These are phyloP conservation scores for Arbutus unedo DNA, from an alignment of 148 eudicot genomes.

Conservation along the genomic window DNA sequence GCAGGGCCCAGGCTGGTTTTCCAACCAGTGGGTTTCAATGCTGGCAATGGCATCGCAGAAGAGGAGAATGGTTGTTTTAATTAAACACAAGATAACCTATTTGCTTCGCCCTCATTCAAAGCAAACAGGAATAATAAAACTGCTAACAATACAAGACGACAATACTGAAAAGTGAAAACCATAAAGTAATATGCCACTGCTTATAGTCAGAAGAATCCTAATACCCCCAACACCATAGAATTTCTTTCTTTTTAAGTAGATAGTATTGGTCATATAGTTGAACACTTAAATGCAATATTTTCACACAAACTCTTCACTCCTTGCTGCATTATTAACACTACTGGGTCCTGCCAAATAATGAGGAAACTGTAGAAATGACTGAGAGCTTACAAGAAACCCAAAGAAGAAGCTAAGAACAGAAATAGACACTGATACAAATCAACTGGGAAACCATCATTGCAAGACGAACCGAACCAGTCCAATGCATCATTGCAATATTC, in stretches of 20 bases:
- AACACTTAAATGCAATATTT: background rate
- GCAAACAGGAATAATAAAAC: background rate
- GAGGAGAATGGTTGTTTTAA: background rate
- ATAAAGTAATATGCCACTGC: background rate
- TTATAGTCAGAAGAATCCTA: background rate
- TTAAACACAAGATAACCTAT: background rate
- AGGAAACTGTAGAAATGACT: background rate
- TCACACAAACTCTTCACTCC: background rate
- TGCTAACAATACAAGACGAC: background rate
- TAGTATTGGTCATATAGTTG: background rate
- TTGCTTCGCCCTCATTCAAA: background rate
- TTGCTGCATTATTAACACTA: background rate
- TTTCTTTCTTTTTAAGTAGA: background rate
- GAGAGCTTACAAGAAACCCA: background rate
- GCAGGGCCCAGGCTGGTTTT: background rate
- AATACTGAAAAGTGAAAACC: background rate
- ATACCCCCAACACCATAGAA: background rate
- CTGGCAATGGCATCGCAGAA: too few species aligned
- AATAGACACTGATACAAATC: background rate
- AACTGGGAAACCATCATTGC: background rate
- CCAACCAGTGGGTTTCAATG: background rate
- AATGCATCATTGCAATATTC: background rate
- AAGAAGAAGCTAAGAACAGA: background rate
- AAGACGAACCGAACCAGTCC: too few species aligned
- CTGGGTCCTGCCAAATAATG: background rate